A percentile compares a stretch with the other conserved stretches of the same genome.
Conservation (phyloP, 2,329 filamentous ascomycete species). For the Sordariomycetes sp. region DNA sequence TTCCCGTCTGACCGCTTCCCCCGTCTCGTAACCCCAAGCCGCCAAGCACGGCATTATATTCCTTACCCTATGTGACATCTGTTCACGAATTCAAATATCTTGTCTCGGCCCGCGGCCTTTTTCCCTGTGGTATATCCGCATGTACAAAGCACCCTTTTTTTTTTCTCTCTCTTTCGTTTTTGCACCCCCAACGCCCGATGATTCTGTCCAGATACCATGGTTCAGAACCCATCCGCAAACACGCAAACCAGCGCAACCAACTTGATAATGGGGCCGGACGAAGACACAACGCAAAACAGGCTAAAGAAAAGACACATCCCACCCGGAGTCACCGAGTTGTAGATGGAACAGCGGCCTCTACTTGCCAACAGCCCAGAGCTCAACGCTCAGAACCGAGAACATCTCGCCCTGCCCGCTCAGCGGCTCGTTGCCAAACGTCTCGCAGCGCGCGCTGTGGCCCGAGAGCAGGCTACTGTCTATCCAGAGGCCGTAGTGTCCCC, state of each 20-base stretch:
- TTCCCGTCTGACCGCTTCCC: not conserved
- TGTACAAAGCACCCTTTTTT: not conserved
- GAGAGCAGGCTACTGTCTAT: slow-evolving; percentile 74
- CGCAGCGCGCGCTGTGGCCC: slow-evolving; percentile 71
- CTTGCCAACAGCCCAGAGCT: slow-evolving; percentile 78
- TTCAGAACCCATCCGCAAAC: not conserved
- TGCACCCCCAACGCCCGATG: not conserved
- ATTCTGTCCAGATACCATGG: not conserved
- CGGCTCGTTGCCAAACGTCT: slow-evolving; percentile 90
- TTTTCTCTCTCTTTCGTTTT: too few species aligned
- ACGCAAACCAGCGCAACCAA: not conserved
- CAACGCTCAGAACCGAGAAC: slow-evolving; percentile 81
- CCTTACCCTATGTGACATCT: too few species aligned
- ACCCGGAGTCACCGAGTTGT: not conserved
- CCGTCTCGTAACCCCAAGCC: not conserved
- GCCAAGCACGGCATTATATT: not conserved
- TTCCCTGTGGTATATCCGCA: not conserved
- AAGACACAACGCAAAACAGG: not conserved
- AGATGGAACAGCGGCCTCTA: not conserved
- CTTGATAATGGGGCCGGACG: too few species aligned
- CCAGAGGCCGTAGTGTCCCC: slow-evolving; percentile 90
- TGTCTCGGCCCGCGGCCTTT: not conserved
- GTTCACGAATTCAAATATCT: too few species aligned
- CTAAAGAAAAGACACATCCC: not conserved
- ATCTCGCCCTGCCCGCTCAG: slow-evolving; percentile 87